Conservation (phyloP, 2,329 filamentous ascomycete species). For the Ophiostoma novo-ulmi region DNA sequence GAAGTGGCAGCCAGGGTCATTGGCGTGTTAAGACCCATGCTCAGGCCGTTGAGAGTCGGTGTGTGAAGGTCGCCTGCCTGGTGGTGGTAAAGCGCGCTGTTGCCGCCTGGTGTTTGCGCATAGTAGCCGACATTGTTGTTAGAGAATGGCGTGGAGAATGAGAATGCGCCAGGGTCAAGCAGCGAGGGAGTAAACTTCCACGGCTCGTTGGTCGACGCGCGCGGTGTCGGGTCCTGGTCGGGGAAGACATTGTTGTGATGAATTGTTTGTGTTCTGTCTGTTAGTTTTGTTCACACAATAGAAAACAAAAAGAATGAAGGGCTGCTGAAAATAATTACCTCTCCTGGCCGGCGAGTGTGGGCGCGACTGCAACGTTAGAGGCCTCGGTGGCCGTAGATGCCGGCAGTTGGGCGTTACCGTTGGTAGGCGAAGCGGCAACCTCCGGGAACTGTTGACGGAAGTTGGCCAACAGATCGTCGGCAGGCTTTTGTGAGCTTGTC, state of each 20-base stretch:
- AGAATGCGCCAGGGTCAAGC: constrained; percentile 77
- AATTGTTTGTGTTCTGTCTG: constrained; percentile 38
- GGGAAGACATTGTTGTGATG: constrained; percentile 43
- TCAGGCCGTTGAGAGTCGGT: constrained; percentile 64
- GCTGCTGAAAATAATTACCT: constrained; percentile 41
- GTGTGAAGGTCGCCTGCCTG: constrained; percentile 86
- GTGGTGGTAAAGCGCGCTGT: constrained; percentile 72
- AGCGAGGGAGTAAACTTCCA: constrained; percentile 87
- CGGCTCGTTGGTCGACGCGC: constrained; percentile 65
- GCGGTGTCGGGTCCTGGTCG: constrained; percentile 77
- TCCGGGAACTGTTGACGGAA: constrained; percentile 82
- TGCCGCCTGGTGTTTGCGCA: constrained; percentile 77
- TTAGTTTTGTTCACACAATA: constrained; percentile 20
- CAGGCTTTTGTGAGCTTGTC: constrained; percentile 78
- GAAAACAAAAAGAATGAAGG: constrained; percentile 7
- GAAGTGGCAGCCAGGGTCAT: constrained; percentile 67
- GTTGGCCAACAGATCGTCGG: constrained; percentile 74
- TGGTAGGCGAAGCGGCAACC: constrained; percentile 46
- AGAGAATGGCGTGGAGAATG: constrained; percentile 66
- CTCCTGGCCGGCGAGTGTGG: constrained; percentile 31
- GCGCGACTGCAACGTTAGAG: constrained; percentile 18
- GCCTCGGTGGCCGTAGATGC: constrained; percentile 30
- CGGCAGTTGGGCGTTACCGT: constrained; percentile 34
- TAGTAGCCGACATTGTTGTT: constrained; percentile 64
- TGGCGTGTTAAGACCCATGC: constrained; percentile 74